Evolutionary conservation across 495 filamentous ascomycete genomes (phyloP).

Genomic region (Penicillium paradoxum): DNA sequence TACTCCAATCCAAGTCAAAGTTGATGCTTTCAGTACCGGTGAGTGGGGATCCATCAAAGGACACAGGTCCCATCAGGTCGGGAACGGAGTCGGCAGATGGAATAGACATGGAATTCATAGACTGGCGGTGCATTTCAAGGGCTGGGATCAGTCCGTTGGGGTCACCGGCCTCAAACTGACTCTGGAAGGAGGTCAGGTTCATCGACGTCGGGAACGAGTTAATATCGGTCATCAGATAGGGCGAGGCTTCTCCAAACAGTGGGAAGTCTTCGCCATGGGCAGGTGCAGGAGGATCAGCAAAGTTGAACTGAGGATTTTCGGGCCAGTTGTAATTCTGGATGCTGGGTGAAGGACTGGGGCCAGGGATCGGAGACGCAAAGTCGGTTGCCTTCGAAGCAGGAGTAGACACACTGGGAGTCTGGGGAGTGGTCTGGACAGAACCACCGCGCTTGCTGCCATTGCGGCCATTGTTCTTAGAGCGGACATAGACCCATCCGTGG

Average conservation of each 20-base stretch:
- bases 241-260: conserved; percentile 19
- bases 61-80: conserved; percentile 19
- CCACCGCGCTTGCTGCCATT: conserved; percentile 42
- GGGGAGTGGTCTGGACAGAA: conserved; percentile 37
- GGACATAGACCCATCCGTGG: conserved; percentile 82
- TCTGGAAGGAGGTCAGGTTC: conserved; percentile 46
- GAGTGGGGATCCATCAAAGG: conserved; percentile 21
- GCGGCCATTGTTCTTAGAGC: conserved; percentile 84
- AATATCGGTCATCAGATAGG: conserved; percentile 17
- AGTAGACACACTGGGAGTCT: conserved; percentile 52
- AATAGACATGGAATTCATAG: conserved; percentile 25
- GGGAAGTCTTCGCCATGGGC: conserved; percentile 22
- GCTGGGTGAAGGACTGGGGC: conserved; percentile 25
- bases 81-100: conserved; percentile 23
- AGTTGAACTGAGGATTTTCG: conserved; percentile 25
- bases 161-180: conserved; percentile 49
- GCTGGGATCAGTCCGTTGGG: conserved; percentile 31
- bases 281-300: conserved; percentile 26
- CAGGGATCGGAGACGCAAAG: conserved; percentile 25
- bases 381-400: conserved; percentile 43
- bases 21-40: conserved; percentile 28
- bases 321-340: conserved; percentile 11
- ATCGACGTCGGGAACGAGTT: conserved; percentile 29
- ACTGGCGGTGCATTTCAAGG: conserved; percentile 23
- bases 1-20: conserved; percentile 36